A percentile compares a stretch with the other conserved stretches of the same genome.
Conservation (phyloP, 768 basidiomycete genomes). For the Phylloporus sp. region DNA sequence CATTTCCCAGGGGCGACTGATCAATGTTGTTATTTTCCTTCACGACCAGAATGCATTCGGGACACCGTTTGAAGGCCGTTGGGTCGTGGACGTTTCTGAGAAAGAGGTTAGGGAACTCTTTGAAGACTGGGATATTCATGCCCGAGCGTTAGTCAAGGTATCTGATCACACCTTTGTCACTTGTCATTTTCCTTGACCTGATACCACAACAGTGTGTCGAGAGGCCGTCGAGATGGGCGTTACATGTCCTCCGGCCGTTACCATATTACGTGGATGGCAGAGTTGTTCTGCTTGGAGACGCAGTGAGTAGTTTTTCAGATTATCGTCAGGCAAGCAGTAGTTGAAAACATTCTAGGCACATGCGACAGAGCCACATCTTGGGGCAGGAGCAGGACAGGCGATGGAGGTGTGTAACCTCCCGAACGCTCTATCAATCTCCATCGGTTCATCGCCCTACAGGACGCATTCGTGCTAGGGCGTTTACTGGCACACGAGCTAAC, state of each 20-base stretch:
- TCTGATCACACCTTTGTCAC: neutral
- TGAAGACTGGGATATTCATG: conserved; percentile 21
- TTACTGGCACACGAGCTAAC: conserved; percentile 24
- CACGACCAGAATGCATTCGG: conserved; percentile 28
- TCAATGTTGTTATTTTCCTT: conserved; percentile 34
- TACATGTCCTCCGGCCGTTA: conserved; percentile 39
- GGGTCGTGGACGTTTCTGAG: conserved; percentile 26
- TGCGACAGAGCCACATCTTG: conserved; percentile 44
- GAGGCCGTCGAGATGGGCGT: conserved; percentile 38
- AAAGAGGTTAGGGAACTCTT: conserved; percentile 31
- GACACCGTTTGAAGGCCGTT: conserved; percentile 27
- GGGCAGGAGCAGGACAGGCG: conserved; percentile 46
- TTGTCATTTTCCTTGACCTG: neutral
- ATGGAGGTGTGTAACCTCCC: conserved; percentile 36
- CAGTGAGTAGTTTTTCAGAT: conserved; percentile 28
- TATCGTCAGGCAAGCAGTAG: neutral
- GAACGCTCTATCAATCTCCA: neutral
- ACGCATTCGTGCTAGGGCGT: conserved; percentile 29
- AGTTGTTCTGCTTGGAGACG: conserved; percentile 47
- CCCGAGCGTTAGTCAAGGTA: conserved; percentile 13
- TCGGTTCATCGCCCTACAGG: conserved; percentile 9
- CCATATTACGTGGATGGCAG: conserved; percentile 35
- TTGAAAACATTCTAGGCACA: conserved; percentile 34
- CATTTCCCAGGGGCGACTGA: conserved; percentile 31
- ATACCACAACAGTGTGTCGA: conserved; percentile 29